Evolutionary conservation across 2,329 filamentous ascomycete species (phyloP).

Genomic region (Fusarium marasasianum): DNA sequence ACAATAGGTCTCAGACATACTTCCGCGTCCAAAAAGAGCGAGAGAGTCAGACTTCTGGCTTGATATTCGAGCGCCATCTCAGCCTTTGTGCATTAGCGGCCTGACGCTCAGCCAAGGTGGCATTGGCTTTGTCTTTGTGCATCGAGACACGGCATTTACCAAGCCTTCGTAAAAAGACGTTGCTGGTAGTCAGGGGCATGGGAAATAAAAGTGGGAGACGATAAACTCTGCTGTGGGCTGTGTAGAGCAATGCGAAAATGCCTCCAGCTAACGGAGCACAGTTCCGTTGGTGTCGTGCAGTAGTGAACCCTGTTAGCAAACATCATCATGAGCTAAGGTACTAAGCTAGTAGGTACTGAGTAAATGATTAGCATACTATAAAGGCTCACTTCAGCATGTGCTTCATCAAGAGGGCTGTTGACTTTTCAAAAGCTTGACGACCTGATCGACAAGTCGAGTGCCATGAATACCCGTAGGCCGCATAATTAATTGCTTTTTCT

Average conservation of each 20-base stretch:
- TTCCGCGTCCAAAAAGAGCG: background rate
- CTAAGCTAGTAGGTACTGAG: background rate
- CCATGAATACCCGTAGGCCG: background rate
- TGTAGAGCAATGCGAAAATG: background rate
- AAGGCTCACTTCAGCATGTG: background rate
- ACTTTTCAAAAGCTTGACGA: background rate
- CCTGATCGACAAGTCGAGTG: background rate
- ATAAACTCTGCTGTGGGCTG: background rate
- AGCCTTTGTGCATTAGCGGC: constrained; percentile 4
- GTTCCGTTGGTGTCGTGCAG: background rate
- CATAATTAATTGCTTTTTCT: constrained; percentile 2
- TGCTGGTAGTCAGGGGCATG: constrained; percentile 13
- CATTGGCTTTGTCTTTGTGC: background rate
- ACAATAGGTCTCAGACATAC: background rate
- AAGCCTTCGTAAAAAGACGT: constrained; percentile 2
- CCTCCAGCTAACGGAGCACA: background rate
- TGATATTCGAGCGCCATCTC: background rate
- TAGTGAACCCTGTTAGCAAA: constrained; percentile 6
- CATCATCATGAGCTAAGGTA: background rate
- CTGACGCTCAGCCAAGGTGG: background rate
- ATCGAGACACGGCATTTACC: background rate
- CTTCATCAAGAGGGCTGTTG: background rate
- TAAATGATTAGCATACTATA: background rate
- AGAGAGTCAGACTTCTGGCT: background rate
- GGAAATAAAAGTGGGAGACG: background rate